Conservation (phyloP, 345 rosid genomes). For the Citrus inodora region DNA sequence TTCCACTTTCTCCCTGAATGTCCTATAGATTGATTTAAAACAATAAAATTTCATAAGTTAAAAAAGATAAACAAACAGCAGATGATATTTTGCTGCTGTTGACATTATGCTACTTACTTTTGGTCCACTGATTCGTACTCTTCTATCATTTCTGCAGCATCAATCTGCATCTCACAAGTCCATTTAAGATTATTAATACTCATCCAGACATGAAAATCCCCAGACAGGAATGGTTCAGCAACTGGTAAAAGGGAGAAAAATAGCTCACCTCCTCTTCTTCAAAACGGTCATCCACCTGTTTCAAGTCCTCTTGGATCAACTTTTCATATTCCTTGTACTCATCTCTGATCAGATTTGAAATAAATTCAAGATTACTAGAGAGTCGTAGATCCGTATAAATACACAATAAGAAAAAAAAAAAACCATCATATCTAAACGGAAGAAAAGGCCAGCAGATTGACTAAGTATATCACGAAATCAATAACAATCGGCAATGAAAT, state of each 20-base stretch:
- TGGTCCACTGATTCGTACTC: slow-evolving; percentile 85
- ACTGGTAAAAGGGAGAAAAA: background rate
- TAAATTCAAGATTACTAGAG: background rate
- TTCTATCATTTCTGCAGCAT: slow-evolving; percentile 94
- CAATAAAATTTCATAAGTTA: background rate
- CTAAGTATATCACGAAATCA: background rate
- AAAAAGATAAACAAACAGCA: background rate
- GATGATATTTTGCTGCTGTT: background rate
- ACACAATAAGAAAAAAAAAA: background rate
- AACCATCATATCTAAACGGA: background rate
- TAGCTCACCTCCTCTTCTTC: slow-evolving; percentile 91
- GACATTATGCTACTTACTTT: slow-evolving; percentile 43
- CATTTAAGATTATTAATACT: background rate
- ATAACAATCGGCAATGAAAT: background rate
- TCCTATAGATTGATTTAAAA: slow-evolving; percentile 28
- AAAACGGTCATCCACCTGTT: slow-evolving; percentile 80
- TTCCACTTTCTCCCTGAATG: slow-evolving; percentile 64
- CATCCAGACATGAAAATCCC: background rate
- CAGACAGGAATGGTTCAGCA: background rate
- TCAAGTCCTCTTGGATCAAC: slow-evolving; percentile 85
- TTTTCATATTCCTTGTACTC: slow-evolving; percentile 96
- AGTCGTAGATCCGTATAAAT: background rate
- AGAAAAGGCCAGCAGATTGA: background rate
- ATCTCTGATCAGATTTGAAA: slow-evolving; percentile 46
- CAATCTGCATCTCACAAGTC: slow-evolving; percentile 48